Conservation (phyloP, 2,329 filamentous ascomycete genomes). For the Neospermospora avenae region DNA sequence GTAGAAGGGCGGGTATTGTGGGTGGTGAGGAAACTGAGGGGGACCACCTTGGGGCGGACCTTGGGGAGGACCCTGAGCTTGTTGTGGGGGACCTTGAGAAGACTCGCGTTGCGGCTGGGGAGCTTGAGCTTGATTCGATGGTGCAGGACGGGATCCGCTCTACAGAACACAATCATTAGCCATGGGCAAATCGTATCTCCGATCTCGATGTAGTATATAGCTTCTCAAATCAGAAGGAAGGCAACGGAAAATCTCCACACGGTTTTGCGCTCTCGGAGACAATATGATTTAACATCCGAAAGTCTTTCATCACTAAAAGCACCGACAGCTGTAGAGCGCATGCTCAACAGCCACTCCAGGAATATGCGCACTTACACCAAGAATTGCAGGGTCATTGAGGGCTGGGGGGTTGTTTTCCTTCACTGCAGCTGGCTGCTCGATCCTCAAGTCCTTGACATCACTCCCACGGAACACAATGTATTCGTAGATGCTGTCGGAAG, state of each 20-base stretch:
- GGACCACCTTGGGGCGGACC: constrained; percentile 16
- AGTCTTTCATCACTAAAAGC: constrained; percentile 79
- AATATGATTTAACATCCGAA: constrained; percentile 91
- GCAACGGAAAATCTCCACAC: constrained; percentile 98
- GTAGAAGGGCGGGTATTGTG: constrained; percentile 41
- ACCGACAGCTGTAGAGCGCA: not conserved
- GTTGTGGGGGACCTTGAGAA: constrained; percentile 17
- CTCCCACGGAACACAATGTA: constrained; percentile 98
- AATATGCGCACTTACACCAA: constrained; percentile 72
- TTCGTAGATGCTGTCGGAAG: constrained; percentile 88
- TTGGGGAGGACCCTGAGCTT: constrained; percentile 17
- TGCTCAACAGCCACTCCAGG: not conserved
- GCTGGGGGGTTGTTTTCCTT: constrained; percentile 74
- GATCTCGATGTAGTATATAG: constrained; percentile 2
- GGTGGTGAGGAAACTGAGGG: constrained; percentile 38
- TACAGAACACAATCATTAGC: constrained; percentile 40
- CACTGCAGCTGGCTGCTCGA: constrained; percentile 76
- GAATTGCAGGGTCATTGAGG: constrained; percentile 92
- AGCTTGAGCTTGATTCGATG: constrained; percentile 20
- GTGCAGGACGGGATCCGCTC: constrained; percentile 39
- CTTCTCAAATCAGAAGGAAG: constrained; percentile 87
- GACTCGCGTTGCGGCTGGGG: constrained; percentile 20
- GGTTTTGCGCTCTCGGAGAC: constrained; percentile 89
- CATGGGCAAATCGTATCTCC: constrained; percentile 6
- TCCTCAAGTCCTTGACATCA: constrained; percentile 96